Percentiles rank a stretch among this genome's conserved stretches.
Evolutionary conservation across 2,329 filamentous ascomycete genomes (phyloP).

Genomic region (Fonsecaea monophora): DNA sequence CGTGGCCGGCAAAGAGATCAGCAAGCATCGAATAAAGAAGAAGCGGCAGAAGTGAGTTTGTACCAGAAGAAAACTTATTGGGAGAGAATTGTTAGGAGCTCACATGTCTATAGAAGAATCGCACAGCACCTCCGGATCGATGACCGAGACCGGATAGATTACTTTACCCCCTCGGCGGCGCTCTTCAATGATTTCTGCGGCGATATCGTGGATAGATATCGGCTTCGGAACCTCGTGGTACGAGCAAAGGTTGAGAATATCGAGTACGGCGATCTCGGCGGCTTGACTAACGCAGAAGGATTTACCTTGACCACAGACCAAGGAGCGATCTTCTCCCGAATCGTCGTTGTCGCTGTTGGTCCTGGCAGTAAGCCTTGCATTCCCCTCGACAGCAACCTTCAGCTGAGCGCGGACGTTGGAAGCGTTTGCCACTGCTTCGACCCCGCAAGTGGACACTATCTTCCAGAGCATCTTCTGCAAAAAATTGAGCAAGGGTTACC

Average conservation of each 20-base stretch:
- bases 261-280: constrained; percentile 60
- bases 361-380: constrained; percentile 61
- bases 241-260: constrained; percentile 68
- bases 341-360: constrained; percentile 74
- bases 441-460: constrained; percentile 60
- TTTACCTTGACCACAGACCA: constrained; percentile 69
- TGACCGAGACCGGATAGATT: constrained; percentile 71
- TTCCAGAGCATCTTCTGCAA: constrained; percentile 58
- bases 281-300: constrained; percentile 55
- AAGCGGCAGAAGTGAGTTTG: constrained; percentile 15
- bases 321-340: constrained; percentile 60
- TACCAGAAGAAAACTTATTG: constrained; percentile 35
- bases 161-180: constrained; percentile 68
- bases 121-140: constrained; percentile 61
- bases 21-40: constrained; percentile 68
- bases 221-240: constrained; percentile 63
- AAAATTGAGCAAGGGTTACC: constrained; percentile 57
- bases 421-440: constrained; percentile 68
- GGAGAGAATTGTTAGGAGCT: neutral
- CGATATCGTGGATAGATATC: constrained; percentile 64
- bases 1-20: constrained; percentile 79
- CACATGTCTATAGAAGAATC: constrained; percentile 48
- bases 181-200: constrained; percentile 69
- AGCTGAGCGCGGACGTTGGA: constrained; percentile 41
- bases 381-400: constrained; percentile 28